These are phyloP conservation scores for Cairneyella variabilis DNA, from an alignment of 495 filamentous ascomycete species.

Conservation along the genomic window DNA sequence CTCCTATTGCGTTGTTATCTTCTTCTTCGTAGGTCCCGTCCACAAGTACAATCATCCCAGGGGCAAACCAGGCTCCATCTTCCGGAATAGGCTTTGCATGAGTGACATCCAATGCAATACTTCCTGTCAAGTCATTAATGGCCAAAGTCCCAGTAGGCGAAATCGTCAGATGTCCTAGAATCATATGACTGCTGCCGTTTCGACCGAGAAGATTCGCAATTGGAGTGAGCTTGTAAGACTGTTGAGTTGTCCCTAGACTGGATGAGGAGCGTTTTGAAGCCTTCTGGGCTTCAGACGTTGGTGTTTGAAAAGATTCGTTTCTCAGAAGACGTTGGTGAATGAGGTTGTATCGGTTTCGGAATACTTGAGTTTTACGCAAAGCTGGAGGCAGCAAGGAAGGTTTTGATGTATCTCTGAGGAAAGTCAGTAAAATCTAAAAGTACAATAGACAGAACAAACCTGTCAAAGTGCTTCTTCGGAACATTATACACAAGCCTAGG, in stretches of 20 bases:
- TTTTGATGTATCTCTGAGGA: constrained; percentile 49
- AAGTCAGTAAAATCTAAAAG: constrained; percentile 6
- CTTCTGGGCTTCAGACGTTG: constrained; percentile 53
- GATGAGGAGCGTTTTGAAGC: constrained; percentile 49
- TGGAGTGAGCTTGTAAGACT: constrained; percentile 84
- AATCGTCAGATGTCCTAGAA: constrained; percentile 77
- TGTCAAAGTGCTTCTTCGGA: constrained; percentile 87
- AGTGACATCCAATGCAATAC: constrained; percentile 76
- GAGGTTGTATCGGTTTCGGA: constrained; percentile 84
- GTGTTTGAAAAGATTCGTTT: constrained; percentile 88
- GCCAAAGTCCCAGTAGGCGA: constrained; percentile 80
- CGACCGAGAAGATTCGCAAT: constrained; percentile 92
- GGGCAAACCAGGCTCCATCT: constrained; percentile 84
- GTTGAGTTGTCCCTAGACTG: constrained; percentile 43
- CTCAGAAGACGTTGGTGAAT: constrained; percentile 87
- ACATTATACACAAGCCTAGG: constrained; percentile 82
- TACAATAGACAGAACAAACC: constrained; percentile 36
- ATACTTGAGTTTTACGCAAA: constrained; percentile 76
- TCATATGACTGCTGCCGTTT: constrained; percentile 76
- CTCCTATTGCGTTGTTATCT: constrained; percentile 59
- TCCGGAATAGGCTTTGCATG: constrained; percentile 79
- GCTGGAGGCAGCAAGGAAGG: constrained; percentile 76
- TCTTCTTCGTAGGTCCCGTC: constrained; percentile 96
- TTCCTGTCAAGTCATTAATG: constrained; percentile 81
- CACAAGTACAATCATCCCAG: constrained; percentile 91